Evolutionary conservation across 345 rosid genomes (phyloP), one percentile per base, ranked within the genome.

Genomic region (Lepidium didymum): DNA sequence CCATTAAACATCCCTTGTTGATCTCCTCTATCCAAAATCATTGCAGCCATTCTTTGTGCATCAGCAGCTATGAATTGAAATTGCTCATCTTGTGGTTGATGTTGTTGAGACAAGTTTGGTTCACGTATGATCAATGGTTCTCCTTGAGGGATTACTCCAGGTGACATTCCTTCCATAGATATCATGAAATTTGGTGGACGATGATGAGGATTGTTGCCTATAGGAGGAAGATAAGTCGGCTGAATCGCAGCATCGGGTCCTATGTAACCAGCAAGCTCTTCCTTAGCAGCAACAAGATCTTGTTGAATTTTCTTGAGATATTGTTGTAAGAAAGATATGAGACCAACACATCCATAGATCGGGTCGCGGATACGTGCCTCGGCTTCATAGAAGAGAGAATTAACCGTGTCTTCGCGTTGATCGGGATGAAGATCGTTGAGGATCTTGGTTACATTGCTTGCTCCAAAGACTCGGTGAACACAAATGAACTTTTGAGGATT

Each of bases 311-410:
- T 76, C 76, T 81, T 84, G 4, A 86, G 86, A 51, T 56, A 72
- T 61, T 88, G 94, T 51, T 88, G 97, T 8, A 88, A 81, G 60
- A 82, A 56, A 7, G 92, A 81, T 50, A 93, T 87, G 12, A 79
- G 62, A 4, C 96, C 88, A 25, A 88, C 92, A 3, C 98, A 90
- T 25, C 98, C 97, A 7, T 90, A 88, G 37, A 93, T 86, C 1
- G 97, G 98, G 37, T 93, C 97, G 0, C 81, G 92, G 21, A 86
- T 86, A 9, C 99, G 94, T 1, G 88, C 83, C 67, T 93, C 92
- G 0, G 97, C 96, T 42, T 93, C 96, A 3, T 83, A 93, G 8
- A 81, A 83, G 13, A 93, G 84, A 0, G 97, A 90, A 62, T 86
- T 82, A 10, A 91, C 97, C 0, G 97, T 96, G 1, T 88, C 97